Evolutionary conservation across 805 yeast genomes (phyloP), one percentile per base, ranked within the genome.

Genomic region (Candida saitoana): DNA sequence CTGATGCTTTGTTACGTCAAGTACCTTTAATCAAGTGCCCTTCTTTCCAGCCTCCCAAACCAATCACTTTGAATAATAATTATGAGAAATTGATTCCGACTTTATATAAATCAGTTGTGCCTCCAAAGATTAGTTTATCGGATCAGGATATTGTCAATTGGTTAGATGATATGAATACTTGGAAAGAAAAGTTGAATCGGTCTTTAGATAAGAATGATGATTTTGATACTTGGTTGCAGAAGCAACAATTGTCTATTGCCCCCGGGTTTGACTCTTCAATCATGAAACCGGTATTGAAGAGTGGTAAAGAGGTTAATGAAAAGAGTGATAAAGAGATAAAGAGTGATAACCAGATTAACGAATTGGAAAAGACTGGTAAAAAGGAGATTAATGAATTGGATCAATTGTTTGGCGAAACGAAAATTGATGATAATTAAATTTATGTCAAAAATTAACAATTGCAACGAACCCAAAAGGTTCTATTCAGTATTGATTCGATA

Each of bases 21-120:
- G 72, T 80, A 0, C 84, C 85, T 0, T 65, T 80, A 31, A 71
- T 77, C 12, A 63, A 73, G 30, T 76, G 79, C 43, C 83, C 80
- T 3, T 60, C 62, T 18, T 69, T 60, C 46, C 72, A 67, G 42
- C 76, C 80, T 1, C 84, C 85, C 14, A 74, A 69, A 44, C 74
- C 83, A 0, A 69, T 79, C 11, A 70, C 77, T 5, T 62, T 80
- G 29, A 77, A 80, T 29, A 57, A 69, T 24, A 72, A 72, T 47
- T 80, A 74, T 55, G 61, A 58, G 14, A 64, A 64, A 44, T 48
- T 69, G 18, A 50, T 69, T 17, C 66, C 72, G 3, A 57, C 64
- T 16, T 45, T 69, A 16, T 47, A 64, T 6, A 53, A 42, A 5
- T 56, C 65, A 1, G 64, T 63, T 18, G 49, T 64, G 12, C 74